phyloP scores from a whole-genome alignment of 1,139 yeast genomes.

The Debaryomyces singareniensis region DNA sequence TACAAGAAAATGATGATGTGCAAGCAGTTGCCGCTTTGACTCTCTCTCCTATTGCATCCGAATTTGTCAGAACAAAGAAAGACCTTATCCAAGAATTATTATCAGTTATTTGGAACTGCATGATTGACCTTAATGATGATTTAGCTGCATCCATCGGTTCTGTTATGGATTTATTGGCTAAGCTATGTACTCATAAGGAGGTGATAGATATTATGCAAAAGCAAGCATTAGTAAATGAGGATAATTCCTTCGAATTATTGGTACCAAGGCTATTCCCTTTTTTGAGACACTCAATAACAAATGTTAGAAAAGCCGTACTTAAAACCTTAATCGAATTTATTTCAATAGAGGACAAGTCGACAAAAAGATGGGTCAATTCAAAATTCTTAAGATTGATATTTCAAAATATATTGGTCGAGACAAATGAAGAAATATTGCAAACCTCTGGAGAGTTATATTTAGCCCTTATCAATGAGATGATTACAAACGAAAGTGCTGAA shows the following conservation, averaged over 20 bases:
- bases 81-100: conserved; percentile 59
- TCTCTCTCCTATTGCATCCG: conserved; percentile 79
- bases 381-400: conserved; percentile 67
- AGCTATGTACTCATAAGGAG: conserved; percentile 73
- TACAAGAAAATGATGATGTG: conserved; percentile 83
- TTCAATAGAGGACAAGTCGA: conserved; percentile 55
- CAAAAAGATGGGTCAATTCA: conserved; percentile 76
- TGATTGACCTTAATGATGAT: conserved; percentile 82
- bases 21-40: conserved; percentile 97
- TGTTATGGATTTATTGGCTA: conserved; percentile 90
- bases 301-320: conserved; percentile 85
- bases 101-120: conserved; percentile 81
- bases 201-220: conserved; percentile 67
- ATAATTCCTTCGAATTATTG: conserved; percentile 54
- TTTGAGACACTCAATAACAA: conserved; percentile 86
- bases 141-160: conserved; percentile 92
- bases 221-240: conserved; percentile 50
- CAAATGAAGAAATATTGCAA: conserved; percentile 63
- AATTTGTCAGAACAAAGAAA: conserved; percentile 64
- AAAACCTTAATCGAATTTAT: conserved; percentile 76
- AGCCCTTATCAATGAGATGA: conserved; percentile 45
- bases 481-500: conserved; percentile 22
- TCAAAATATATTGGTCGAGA: conserved; percentile 87
- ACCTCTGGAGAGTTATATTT: conserved; percentile 62
- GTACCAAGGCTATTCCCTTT: conserved; percentile 94